These are phyloP conservation scores for Tillandsia leiboldiana DNA, from an alignment of 176 grass and related monocot species.

Conservation along the genomic window DNA sequence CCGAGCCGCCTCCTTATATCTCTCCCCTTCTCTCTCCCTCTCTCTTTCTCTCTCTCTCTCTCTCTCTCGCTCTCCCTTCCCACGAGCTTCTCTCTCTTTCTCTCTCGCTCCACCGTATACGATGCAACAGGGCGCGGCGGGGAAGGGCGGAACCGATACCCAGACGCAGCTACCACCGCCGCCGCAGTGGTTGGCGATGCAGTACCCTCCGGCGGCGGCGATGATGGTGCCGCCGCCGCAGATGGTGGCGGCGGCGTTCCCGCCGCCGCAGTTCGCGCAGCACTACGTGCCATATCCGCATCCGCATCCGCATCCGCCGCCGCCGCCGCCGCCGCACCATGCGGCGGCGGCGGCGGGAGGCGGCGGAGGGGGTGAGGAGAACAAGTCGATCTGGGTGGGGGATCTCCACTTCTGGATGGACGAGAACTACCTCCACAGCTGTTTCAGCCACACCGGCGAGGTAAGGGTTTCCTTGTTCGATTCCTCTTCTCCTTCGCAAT, in stretches of 20 bases:
- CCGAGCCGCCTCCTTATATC: conserved; percentile 50
- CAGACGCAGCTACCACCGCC: conserved; percentile 30
- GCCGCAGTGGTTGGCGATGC: conserved; percentile 57
- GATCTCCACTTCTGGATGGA: conserved; percentile 99
- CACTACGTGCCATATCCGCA: conserved; percentile 61
- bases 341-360: conserved; percentile 8
- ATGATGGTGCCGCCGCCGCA: conserved; percentile 87
- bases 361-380: conserved; percentile 59
- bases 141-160: conserved; percentile 28
- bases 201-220: conserved; percentile 44
- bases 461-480: conserved; percentile 28
- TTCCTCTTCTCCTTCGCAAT: not conserved
- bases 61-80: not conserved
- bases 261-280: conserved; percentile 62
- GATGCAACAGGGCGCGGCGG: conserved; percentile 62
- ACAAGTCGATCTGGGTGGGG: conserved; percentile 97
- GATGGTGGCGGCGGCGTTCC: conserved; percentile 40
- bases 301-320: conserved; percentile 17
- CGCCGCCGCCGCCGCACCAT: conserved; percentile 11
- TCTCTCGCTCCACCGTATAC: not conserved
- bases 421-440: conserved; percentile 92
- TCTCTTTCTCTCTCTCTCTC: conserved; percentile 27
- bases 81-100: not conserved
- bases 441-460: conserved; percentile 91
- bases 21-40: conserved; percentile 14